phyloP scores from a whole-genome alignment of 345 rosid genomes.

The Sapria himalayana region DNA sequence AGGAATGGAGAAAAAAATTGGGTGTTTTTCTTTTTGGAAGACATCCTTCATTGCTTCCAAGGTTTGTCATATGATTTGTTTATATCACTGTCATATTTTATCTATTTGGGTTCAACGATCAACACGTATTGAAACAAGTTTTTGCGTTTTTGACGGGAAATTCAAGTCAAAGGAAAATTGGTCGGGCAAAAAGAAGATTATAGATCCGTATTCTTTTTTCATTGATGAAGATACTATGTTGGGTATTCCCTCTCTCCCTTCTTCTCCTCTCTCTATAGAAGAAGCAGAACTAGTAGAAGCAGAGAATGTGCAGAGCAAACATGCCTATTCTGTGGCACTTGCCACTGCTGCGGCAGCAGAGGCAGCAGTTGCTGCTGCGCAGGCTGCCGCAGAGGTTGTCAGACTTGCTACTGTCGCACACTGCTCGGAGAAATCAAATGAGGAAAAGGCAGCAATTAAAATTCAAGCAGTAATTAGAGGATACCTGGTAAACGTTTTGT shows the following conservation, averaged over 20 bases:
- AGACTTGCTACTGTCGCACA: constrained; percentile 10
- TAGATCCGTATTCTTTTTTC: constrained; percentile 16
- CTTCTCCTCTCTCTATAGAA: constrained; percentile 12
- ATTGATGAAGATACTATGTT: constrained; percentile 10
- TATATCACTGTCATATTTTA: too few relatives aligned
- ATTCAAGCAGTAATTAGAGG: constrained; percentile 84
- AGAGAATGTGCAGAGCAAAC: constrained; percentile 19
- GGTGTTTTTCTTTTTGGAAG: too few relatives aligned
- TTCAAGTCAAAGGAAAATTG: constrained; percentile 41
- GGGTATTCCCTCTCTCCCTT: constrained; percentile 19
- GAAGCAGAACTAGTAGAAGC: constrained; percentile 29
- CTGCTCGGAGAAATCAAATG: constrained; percentile 40
- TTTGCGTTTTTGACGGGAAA: too few relatives aligned
- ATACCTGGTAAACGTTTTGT: constrained; percentile 33
- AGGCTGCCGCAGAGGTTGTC: constrained; percentile 25
- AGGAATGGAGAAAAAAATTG: too few relatives aligned
- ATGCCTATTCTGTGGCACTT: constrained; percentile 13
- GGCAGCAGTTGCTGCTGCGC: constrained; percentile 12
- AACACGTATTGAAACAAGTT: too few relatives aligned
- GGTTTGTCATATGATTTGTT: too few relatives aligned
- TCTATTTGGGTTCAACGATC: too few relatives aligned
- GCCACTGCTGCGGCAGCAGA: constrained; percentile 30
- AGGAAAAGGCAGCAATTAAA: constrained; percentile 69
- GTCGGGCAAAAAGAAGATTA: constrained; percentile 37
- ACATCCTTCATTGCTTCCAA: too few relatives aligned